Evolutionary conservation across 768 basidiomycete genomes (phyloP), one percentile per base, ranked within the genome.

Genomic region (Termitomyces eurrhizus): DNA sequence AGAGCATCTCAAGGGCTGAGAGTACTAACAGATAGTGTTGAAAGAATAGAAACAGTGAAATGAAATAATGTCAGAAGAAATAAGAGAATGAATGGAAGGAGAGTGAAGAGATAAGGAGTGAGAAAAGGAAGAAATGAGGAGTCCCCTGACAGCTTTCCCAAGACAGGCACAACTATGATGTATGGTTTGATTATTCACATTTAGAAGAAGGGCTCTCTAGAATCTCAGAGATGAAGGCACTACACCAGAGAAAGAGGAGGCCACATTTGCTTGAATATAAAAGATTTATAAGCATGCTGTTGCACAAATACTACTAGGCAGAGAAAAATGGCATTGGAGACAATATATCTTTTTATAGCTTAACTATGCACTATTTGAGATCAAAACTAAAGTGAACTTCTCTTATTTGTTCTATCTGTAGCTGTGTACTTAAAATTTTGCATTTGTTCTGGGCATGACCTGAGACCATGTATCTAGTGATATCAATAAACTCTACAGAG

Each of bases 221-320:
- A 87, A 93, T 60, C 78, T 93, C 32, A 83, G 78, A 65, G 89
- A 89, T 14, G 90, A 92, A 63, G 92, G 90, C 2, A 82, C 82
- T 7, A 87, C 88, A 1, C 75, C 79, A 8, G 89, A 90, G 59
- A 90, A 93, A 69, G 77, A 87, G 55, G 82, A 88, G 49, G 77
- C 79, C 24, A 83, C 87, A 1, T 67, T 78, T 2, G 80, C 76
- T 29, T 81, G 93, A 3, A 89, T 98, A 1, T 78, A 97, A 42
- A 96, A 98, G 70, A 87, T 98, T 18, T 98, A 98, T 65, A 97
- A 99, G 71, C 78, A 95, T 18, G 96, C 95, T 1, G 93, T 98
- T 16, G 89, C 93, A 13, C 93, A 98, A 69, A 91, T 98, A 0
- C 97, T 97, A 13, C 96, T 95, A 6, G 94, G 93, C 4, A 81